phyloP scores from a whole-genome alignment of 2,329 filamentous ascomycete species.

The Paraphoma sp. region DNA sequence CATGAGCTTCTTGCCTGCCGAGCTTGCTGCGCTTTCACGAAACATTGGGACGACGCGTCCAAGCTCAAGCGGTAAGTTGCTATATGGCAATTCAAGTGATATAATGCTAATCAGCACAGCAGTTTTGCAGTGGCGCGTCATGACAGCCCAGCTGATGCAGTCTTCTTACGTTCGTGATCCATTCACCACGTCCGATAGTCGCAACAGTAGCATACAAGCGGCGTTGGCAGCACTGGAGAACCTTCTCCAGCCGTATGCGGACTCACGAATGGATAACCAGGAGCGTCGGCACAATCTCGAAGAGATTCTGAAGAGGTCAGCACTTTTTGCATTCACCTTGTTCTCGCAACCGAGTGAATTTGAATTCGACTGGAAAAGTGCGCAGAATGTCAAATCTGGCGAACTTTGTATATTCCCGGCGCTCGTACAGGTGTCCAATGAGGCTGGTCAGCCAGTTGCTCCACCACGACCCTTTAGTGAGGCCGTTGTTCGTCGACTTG shows the following conservation, averaged over 20 bases:
- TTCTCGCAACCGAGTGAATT: slow-evolving; percentile 45
- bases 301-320: slow-evolving; percentile 43
- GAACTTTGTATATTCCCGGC: slow-evolving; percentile 45
- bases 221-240: slow-evolving; percentile 29
- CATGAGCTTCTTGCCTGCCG: slow-evolving; percentile 36
- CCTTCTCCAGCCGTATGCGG: slow-evolving; percentile 35
- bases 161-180: slow-evolving; percentile 30
- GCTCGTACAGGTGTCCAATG: slow-evolving; percentile 41
- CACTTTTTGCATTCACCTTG: slow-evolving; percentile 42
- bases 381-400: slow-evolving; percentile 27
- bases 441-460: slow-evolving; percentile 31
- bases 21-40: slow-evolving; percentile 27
- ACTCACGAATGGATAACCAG: slow-evolving; percentile 34
- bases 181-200: slow-evolving; percentile 33
- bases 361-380: slow-evolving; percentile 43
- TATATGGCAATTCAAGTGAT: no score
- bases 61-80: slow-evolving; percentile 20
- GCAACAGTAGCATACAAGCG: slow-evolving; percentile 28
- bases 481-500: slow-evolving; percentile 32
- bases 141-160: slow-evolving; percentile 39
- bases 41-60: slow-evolving; percentile 18
- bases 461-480: slow-evolving; percentile 40
- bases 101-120: slow-evolving; percentile 11
- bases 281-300: slow-evolving; percentile 40
- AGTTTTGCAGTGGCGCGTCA: slow-evolving; percentile 38